Evolutionary conservation across 805 yeast genomes (phyloP), one percentile per base, ranked within the genome.

Genomic region (Tetrapisispora taiwanensis): DNA sequence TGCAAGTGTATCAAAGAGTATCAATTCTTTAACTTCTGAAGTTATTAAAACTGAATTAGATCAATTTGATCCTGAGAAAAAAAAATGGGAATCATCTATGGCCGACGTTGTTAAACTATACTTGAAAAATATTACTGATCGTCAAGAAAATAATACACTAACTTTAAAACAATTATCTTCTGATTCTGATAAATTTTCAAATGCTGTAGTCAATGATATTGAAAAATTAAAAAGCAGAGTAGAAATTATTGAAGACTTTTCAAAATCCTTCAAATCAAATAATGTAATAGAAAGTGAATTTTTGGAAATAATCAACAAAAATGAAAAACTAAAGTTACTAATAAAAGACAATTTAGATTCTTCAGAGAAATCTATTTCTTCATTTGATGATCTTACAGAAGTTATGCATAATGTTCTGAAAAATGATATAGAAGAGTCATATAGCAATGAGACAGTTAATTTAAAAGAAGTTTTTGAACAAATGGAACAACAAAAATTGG

Each of bases 21-120:
- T 64, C 31, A 50, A 48, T 28, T 49, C 49, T 19, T 59, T 58
- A 9, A 56, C 65, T 3, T 38, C 48, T 8, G 65, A 61, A 15
- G 55, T 62, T 3, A 57, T 62, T 30, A 51, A 55, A 8, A 51
- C 56, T 30, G 67, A 63, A 46, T 52, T 58, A 52, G 46, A 48
- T 10, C 47, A 52, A 12, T 53, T 63, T 30, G 53, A 55, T 22
- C 67, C 67, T 4, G 53, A 55, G 18, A 53, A 47, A 42, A 44
- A 48, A 19, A 61, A 54, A 38, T 62, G 65, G 60, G 59, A 57
- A 47, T 48, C 50, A 12, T 59, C 66, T 3, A 24, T 30, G 17
- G 15, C 24, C 3, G 17, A 15, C 8, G 14, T 27, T 10, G 27
- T 27, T 6, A n/a, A 37, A 10, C 8, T 27, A 5, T 26, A 24